phyloP scores from a whole-genome alignment of 2,329 filamentous ascomycete genomes.

The Mycocentrospora acerina region DNA sequence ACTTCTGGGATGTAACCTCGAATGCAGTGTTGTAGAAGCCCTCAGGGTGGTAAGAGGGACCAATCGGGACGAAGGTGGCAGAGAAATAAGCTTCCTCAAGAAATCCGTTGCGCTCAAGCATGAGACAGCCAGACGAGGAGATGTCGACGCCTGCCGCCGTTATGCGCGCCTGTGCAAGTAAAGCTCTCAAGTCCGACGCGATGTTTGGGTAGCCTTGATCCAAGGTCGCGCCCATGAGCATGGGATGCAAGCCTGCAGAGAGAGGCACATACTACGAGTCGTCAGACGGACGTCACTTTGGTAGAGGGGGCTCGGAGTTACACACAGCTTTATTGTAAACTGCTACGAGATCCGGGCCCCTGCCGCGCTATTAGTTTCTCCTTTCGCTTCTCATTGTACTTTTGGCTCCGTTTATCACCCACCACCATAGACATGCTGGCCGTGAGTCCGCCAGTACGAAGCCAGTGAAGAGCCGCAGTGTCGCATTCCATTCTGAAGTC shows the following conservation, averaged over 20 bases:
- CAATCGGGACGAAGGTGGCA: slow-evolving; percentile 35
- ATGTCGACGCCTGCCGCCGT: slow-evolving; percentile 29
- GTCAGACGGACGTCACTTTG: too few species aligned
- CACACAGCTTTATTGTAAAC: slow-evolving; percentile 37
- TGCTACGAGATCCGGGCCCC: slow-evolving; percentile 32
- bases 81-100: slow-evolving; percentile 36
- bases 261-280: slow-evolving; percentile 34
- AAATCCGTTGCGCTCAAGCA: slow-evolving; percentile 34
- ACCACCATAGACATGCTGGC: slow-evolving; percentile 38
- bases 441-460: slow-evolving; percentile 37
- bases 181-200: slow-evolving; percentile 19
- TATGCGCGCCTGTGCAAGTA: slow-evolving; percentile 26
- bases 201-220: slow-evolving; percentile 32
- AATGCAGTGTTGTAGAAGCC: slow-evolving; percentile 37
- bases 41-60: slow-evolving; percentile 25
- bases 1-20: slow-evolving; percentile 34
- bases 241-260: slow-evolving; percentile 28
- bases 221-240: slow-evolving; percentile 36
- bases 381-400: too few species aligned
- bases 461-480: slow-evolving; percentile 31
- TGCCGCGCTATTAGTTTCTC: too few species aligned
- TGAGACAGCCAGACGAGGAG: slow-evolving; percentile 18
- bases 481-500: slow-evolving; percentile 24
- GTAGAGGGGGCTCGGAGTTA: too few species aligned
- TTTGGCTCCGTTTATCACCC: too few species aligned